Base-by-base conservation (phyloP, 192 early-diverging fungal species). In the Coemansia sp. region DNA sequence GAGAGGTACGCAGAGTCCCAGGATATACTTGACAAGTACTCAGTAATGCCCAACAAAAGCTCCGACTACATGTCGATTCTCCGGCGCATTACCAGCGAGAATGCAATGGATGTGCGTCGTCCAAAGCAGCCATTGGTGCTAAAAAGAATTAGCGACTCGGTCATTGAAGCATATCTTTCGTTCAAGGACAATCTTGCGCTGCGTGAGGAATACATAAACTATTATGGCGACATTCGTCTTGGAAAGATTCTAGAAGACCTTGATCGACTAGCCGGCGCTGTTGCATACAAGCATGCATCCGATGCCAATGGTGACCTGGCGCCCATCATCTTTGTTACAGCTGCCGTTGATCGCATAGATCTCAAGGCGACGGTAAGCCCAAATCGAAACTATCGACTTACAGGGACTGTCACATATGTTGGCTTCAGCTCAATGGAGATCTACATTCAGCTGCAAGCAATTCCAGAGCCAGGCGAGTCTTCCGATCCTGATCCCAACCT, bases 371-470 rank as follows among this genome's bases (percentile, higher is more conserved):
- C 77, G 5, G 83, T 93, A 42, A 83, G 86, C 7, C 71, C 87
- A 9, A 85, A 89, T 63, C 51, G 79, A 48, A 92, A 97, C 71
- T 81, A 94, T 42, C 84, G 88, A n/a, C 77, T 97, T 45, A 85
- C 85, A 37, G 95, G 93, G 18, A 89, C 90, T 65, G 93, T 95
- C 32, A 91, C 91, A 1, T 93, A 88, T 69, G 92, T 92, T 6
- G 95, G 95, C 11, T 85, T 79, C 47, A 93, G 91, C 64, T 94
- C 92, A 22, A 92, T 97, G 93, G 95, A 96, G 85, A 89, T 91
- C 13, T 85, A 84, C 52, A 86, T 91, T 69, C 86, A 88, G 67
- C 78, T 88, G 62, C 91, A 92, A 58, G 72, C 84, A 6, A 66
- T 90, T n/a, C 48, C 74, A 4, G 76, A 61, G 63, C 46, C 74